These are phyloP conservation scores for Pestalotiopsis sp. DNA, from an alignment of 2,329 filamentous ascomycete species.

Conservation along the genomic window DNA sequence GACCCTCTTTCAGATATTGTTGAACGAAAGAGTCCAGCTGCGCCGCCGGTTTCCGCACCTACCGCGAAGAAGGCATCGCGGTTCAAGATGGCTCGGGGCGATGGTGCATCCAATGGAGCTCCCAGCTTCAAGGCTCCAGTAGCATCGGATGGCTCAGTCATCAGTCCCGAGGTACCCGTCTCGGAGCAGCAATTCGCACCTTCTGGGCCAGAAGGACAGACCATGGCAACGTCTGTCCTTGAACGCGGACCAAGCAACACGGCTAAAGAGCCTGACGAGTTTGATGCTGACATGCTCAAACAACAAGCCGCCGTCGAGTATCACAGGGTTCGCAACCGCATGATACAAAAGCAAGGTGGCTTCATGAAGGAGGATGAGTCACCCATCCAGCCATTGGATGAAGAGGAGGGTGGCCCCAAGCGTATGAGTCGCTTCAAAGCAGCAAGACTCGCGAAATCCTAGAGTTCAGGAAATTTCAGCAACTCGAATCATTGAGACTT, in stretches of 20 bases:
- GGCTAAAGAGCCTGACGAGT: constrained; percentile 57
- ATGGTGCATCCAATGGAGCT: constrained; percentile 12
- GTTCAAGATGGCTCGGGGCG: constrained; percentile 48
- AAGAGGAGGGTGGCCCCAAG: constrained; percentile 64
- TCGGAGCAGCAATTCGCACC: constrained; percentile 44
- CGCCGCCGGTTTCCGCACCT: constrained; percentile 15
- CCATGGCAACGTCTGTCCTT: constrained; percentile 62
- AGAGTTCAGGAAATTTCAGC: constrained; percentile 22
- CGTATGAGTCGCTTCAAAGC: constrained; percentile 76
- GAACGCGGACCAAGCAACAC: constrained; percentile 49
- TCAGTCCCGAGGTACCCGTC: constrained; percentile 43
- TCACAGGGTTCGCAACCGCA: constrained; percentile 77
- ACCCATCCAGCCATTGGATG: constrained; percentile 67
- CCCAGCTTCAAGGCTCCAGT: constrained; percentile 14
- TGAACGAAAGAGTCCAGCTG: constrained; percentile 39
- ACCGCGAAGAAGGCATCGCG: constrained; percentile 48
- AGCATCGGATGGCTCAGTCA: constrained; percentile 14
- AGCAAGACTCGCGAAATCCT: constrained; percentile 62
- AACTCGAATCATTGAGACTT: constrained; percentile 19
- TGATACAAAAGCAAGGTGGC: constrained; percentile 82
- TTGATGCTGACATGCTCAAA: constrained; percentile 73
- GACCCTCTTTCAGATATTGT: constrained; percentile 54
- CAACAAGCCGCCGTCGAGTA: constrained; percentile 83
- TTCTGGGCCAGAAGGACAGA: constrained; percentile 52
- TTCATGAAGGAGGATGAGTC: constrained; percentile 75